Evolutionary conservation across 2,329 filamentous ascomycete species (phyloP).

Genomic region (Pseudofabraea citricarpa): DNA sequence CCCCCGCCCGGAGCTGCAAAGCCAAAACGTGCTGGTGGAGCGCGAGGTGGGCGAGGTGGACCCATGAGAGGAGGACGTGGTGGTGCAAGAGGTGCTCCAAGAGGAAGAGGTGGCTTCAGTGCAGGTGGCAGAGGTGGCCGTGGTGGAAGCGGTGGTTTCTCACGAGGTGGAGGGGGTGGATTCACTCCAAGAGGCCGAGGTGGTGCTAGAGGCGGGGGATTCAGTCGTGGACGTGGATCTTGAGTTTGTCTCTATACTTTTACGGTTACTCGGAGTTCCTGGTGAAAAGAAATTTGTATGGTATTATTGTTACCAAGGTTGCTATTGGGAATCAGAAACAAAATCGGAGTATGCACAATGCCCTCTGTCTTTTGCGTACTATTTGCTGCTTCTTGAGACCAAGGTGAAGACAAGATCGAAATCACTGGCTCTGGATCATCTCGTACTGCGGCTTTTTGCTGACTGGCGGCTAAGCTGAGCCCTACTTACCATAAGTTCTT

Average conservation of each 20-base stretch:
- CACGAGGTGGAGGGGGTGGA: constrained; percentile 27
- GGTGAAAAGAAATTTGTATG: too few species aligned
- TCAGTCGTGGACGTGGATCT: constrained; percentile 26
- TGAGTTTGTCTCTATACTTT: too few species aligned
- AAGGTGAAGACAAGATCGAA: neutral
- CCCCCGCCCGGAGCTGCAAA: constrained; percentile 60
- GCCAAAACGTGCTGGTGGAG: constrained; percentile 65
- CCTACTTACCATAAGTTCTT: too few species aligned
- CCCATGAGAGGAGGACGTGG: constrained; percentile 36
- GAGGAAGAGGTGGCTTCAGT: constrained; percentile 47
- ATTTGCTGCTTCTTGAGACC: neutral
- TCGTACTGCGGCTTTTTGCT: too few species aligned
- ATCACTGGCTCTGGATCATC: too few species aligned
- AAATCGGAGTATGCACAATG: constrained; percentile 4
- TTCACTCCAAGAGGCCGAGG: constrained; percentile 27
- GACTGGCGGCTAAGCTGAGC: too few species aligned
- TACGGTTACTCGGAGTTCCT: too few species aligned
- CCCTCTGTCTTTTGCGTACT: neutral
- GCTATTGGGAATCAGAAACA: constrained; percentile 6
- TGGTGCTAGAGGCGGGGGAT: constrained; percentile 22
- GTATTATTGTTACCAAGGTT: constrained; percentile 8
- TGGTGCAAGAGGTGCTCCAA: constrained; percentile 42
- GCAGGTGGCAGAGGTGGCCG: constrained; percentile 33
- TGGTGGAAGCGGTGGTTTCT: constrained; percentile 26
- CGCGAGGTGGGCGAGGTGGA: constrained; percentile 41